These are phyloP conservation scores for Fallopia convolvulus DNA, from an alignment of 148 eudicot genomes.

Conservation along the genomic window DNA sequence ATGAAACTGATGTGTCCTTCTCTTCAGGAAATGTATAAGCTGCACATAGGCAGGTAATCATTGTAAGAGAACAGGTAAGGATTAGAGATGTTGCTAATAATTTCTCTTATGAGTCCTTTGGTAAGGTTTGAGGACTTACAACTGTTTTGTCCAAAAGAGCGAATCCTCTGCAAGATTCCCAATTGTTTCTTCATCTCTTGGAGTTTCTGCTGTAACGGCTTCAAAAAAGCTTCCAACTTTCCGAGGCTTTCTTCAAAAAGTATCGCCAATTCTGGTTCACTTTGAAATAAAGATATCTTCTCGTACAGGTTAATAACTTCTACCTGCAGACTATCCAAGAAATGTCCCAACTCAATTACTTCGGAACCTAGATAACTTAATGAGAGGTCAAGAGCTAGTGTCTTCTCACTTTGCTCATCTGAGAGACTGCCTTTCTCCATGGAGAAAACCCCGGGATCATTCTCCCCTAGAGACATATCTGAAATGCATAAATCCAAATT, in stretches of 20 bases:
- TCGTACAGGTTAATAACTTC: conserved; percentile 28
- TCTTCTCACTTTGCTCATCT: conserved; percentile 43
- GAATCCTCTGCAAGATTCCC: conserved; percentile 42
- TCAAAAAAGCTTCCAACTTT: conserved; percentile 47
- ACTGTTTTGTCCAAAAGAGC: conserved; percentile 26
- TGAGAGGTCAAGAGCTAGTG: conserved; percentile 52
- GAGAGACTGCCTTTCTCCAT: conserved; percentile 28
- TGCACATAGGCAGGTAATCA: conserved; percentile 25
- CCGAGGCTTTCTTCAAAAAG: conserved; percentile 37
- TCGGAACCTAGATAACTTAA: conserved; percentile 53
- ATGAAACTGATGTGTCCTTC: conserved; percentile 59
- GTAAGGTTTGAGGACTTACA: conserved; percentile 30
- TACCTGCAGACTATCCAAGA: conserved; percentile 37
- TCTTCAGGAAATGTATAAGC: conserved; percentile 22
- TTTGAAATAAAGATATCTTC: conserved; percentile 30
- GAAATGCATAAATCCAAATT: conserved; percentile 62
- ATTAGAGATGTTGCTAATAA: not conserved
- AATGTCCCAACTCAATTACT: conserved; percentile 43
- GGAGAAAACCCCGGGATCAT: conserved; percentile 39
- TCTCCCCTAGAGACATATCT: conserved; percentile 45
- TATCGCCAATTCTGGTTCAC: conserved; percentile 28
- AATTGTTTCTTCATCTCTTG: conserved; percentile 54
- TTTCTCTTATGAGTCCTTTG: not conserved
- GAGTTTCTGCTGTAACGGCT: conserved; percentile 46
- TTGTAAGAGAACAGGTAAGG: not conserved